Base-by-base conservation (phyloP, 495 filamentous ascomycete species). In the Aspergillus hancockii region DNA sequence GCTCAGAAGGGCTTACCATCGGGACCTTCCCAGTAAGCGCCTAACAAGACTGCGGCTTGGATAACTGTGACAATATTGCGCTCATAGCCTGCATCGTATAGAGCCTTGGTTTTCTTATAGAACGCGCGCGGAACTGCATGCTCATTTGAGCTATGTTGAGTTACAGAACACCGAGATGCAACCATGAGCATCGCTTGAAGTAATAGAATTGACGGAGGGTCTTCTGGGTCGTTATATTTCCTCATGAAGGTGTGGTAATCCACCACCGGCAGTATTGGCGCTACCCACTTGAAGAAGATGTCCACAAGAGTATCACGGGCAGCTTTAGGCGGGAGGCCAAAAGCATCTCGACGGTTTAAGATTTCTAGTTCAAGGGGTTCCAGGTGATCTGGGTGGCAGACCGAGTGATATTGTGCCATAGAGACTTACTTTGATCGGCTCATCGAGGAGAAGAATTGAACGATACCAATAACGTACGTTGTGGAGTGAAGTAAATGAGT, bases 81-180 rank as follows among this genome's bases (percentile, higher is more conserved):
- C 63, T 96, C 91, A 69, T 94, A 96, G 63, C 93, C 93, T 7
- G 91, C 91, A 74, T 96, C 92, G 64, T 91, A 96, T n/a, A 96
- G 76, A 0, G 91, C 91, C 69, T 96, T 96, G 8, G 92, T 91
- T 57, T 92, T 82, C 75, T 95, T 96, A 75, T 95, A 95, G 68
- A 96, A 96, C 1, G 90, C 91, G 4, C 91, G 91, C 3, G 90
- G 92, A 6, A 88, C 91, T 45, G 90, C 91, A 62, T 86, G 90
- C 9, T 88, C 83, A 71, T 94, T 91, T 89, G 91, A 92, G 55
- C 93, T 75, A 67, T 93, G 88, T n/a, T 85, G 83, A 56, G 93
- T 93, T n/a, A 79, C 89, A 69, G 90, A 94, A 23, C 94, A 91
- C 50, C 91, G 81, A 4, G 90, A 93, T 3, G 92, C 92, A 13